A percentile compares a stretch with the other conserved stretches of the same genome.
phyloP scores from a whole-genome alignment of 2,329 filamentous ascomycete genomes.

The Sporothrix inflata region DNA sequence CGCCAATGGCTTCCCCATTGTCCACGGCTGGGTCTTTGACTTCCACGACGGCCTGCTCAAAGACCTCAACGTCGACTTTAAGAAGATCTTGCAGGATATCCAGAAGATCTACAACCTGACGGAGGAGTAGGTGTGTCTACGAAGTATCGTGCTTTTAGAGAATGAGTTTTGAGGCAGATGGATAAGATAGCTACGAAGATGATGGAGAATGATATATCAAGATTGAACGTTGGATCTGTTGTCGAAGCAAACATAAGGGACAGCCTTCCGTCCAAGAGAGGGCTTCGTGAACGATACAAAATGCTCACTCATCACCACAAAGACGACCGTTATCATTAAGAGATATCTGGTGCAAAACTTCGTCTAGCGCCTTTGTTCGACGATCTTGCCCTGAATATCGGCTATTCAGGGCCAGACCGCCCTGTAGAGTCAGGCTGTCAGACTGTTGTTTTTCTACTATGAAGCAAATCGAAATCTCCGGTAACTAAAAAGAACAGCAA shows the following conservation, averaged over 20 bases:
- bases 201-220: not conserved
- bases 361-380: not conserved
- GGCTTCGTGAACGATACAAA: too few species aligned
- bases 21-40: conserved; percentile 75
- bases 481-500: too few species aligned
- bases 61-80: conserved; percentile 61
- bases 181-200: not conserved
- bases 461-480: too few species aligned
- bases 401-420: not conserved
- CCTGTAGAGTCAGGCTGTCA: too few species aligned
- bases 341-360: not conserved
- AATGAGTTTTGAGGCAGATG: not conserved
- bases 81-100: conserved; percentile 54
- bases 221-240: not conserved
- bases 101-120: conserved; percentile 59
- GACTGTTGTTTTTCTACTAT: too few species aligned
- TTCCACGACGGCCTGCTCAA: conserved; percentile 68
- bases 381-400: not conserved
- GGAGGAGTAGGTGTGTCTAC: not conserved
- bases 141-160: not conserved
- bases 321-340: not conserved
- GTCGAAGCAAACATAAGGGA: too few species aligned
- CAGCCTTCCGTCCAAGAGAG: too few species aligned
- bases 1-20: conserved; percentile 66
- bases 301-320: not conserved